phyloP scores from a whole-genome alignment of 306 rosid genomes.

The Cucumis melo region DNA sequence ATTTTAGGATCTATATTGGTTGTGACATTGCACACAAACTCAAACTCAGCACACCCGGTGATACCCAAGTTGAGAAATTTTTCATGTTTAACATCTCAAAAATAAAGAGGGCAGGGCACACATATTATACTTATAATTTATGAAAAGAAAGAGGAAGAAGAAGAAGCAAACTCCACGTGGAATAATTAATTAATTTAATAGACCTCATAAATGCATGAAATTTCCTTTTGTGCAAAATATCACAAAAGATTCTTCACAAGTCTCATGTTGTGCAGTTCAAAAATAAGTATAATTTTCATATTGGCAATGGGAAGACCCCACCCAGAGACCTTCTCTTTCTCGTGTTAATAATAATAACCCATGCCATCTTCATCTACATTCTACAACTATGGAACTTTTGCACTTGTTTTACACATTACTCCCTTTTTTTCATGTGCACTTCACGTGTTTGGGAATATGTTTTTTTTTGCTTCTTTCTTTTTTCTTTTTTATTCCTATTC shows the following conservation, averaged over 20 bases:
- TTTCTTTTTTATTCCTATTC: no score
- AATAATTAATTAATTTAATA: not conserved
- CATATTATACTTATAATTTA: no score
- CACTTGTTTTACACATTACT: not conserved
- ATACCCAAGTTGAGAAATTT: not conserved
- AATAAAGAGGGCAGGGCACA: not conserved
- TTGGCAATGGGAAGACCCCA: not conserved
- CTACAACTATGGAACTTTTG: not conserved
- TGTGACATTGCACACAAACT: not conserved
- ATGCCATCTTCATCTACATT: not conserved
- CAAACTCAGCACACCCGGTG: not conserved
- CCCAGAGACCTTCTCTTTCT: not conserved
- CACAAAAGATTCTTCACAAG: not conserved
- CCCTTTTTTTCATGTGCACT: not conserved
- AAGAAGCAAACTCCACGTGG: not conserved
- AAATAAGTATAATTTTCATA: not conserved
- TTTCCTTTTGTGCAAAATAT: not conserved
- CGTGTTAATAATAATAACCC: not conserved
- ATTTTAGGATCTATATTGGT: not conserved
- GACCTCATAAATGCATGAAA: not conserved
- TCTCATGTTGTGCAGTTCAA: not conserved
- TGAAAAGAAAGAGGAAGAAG: no score
- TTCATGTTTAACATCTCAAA: not conserved
- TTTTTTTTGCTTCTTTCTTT: no score
- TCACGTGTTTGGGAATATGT: not conserved